A percentile compares a stretch with the other conserved stretches of the same genome.
Conservation (phyloP, 148 eudicot genomes). For the Rheum nobile region DNA sequence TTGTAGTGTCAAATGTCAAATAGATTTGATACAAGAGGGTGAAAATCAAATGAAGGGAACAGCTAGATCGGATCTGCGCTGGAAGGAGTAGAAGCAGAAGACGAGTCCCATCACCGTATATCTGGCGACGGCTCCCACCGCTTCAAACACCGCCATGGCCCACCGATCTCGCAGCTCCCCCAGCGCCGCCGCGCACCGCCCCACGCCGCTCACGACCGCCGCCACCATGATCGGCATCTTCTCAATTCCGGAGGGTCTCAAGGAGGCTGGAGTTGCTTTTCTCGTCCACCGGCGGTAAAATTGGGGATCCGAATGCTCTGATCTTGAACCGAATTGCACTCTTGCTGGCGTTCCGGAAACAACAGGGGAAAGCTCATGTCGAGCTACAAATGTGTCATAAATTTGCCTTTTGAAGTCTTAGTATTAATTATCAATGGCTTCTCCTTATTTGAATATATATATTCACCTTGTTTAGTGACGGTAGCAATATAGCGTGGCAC, state of each 20-base stretch:
- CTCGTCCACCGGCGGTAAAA: too few species aligned
- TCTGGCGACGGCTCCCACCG: constrained; percentile 24
- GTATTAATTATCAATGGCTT: too few species aligned
- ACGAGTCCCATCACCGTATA: constrained; percentile 25
- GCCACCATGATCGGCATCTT: constrained; percentile 26
- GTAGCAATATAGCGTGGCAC: too few species aligned
- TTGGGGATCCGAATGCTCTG: too few species aligned
- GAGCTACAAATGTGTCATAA: too few species aligned
- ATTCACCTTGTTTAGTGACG: too few species aligned
- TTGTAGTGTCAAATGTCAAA: neutral
- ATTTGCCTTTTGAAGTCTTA: too few species aligned
- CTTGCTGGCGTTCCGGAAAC: too few species aligned
- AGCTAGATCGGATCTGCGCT: constrained; percentile 11
- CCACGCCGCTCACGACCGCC: constrained; percentile 15
- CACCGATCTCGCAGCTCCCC: constrained; percentile 29
- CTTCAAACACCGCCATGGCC: constrained; percentile 20
- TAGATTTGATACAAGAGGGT: neutral
- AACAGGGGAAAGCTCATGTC: too few species aligned
- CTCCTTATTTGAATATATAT: too few species aligned
- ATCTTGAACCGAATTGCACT: too few species aligned
- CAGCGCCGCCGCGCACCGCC: constrained; percentile 15
- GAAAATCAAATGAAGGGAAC: constrained; percentile 13
- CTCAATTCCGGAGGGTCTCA: neutral
- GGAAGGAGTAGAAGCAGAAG: constrained; percentile 32
- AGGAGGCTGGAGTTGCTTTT: too few species aligned